These are phyloP conservation scores for Graphiopsis chlorocephala DNA, from an alignment of 2,329 filamentous ascomycete genomes.

Conservation along the genomic window DNA sequence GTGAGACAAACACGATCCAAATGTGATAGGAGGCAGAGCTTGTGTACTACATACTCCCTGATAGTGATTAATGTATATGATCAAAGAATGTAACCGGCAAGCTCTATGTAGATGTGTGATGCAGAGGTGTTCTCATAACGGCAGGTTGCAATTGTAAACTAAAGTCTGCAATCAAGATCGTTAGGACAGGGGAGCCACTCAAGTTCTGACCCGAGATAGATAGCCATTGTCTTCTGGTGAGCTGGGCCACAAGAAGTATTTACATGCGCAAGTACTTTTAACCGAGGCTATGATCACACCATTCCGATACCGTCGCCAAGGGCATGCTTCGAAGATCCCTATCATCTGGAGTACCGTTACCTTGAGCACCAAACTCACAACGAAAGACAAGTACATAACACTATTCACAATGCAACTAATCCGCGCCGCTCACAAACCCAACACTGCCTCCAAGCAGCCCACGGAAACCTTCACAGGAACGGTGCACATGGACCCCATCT, in stretches of 20 bases:
- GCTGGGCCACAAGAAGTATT: not conserved
- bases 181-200: not conserved
- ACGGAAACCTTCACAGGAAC: constrained; percentile 30
- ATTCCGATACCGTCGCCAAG: not conserved
- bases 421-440: constrained; percentile 28
- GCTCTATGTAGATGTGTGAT: not conserved
- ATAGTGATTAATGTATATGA: not conserved
- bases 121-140: not conserved
- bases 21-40: not conserved
- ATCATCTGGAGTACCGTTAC: not conserved
- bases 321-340: not conserved
- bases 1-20: not conserved
- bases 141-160: not conserved
- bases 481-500: constrained; percentile 32
- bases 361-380: not conserved
- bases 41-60: not conserved
- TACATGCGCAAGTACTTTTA: not conserved
- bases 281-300: constrained; percentile 4
- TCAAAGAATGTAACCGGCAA: not conserved
- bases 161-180: not conserved
- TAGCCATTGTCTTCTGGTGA: not conserved
- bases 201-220: not conserved
- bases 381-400: not conserved
- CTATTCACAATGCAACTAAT: constrained; percentile 27
- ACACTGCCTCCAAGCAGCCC: constrained; percentile 26